These are phyloP conservation scores for Scleroderma citrinum DNA, from an alignment of 768 basidiomycete genomes.

Conservation along the genomic window DNA sequence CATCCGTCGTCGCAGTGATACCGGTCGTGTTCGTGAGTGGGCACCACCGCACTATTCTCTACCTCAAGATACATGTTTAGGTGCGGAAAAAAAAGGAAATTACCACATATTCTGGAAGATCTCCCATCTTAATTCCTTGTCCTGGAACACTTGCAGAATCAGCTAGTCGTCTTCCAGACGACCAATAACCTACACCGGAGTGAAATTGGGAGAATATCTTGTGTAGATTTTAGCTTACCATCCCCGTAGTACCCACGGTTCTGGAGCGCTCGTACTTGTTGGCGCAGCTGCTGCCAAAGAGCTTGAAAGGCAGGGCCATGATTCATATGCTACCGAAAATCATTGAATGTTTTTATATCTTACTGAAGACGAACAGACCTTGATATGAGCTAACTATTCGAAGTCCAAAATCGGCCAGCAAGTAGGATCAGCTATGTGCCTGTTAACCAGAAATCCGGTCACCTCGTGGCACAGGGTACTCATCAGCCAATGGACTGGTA, in stretches of 20 bases:
- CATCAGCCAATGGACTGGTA: slow-evolving; percentile 62
- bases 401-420: not conserved
- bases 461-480: slow-evolving; percentile 84
- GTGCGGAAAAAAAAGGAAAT: not conserved
- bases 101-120: slow-evolving; percentile 77
- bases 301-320: slow-evolving; percentile 74
- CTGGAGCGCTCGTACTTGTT: slow-evolving; percentile 67
- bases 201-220: slow-evolving; percentile 2
- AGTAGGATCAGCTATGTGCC: slow-evolving; percentile 6
- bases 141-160: slow-evolving; percentile 56
- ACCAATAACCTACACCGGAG: slow-evolving; percentile 65
- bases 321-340: slow-evolving; percentile 59
- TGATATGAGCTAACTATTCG: slow-evolving; percentile 71
- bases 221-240: slow-evolving; percentile 36
- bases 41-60: slow-evolving; percentile 69
- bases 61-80: not conserved
- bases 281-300: slow-evolving; percentile 60
- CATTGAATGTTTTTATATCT: not conserved
- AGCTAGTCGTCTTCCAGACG: slow-evolving; percentile 61
- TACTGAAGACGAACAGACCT: slow-evolving; percentile 36
- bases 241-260: slow-evolving; percentile 77
- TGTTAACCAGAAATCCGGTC: slow-evolving; percentile 11
- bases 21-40: slow-evolving; percentile 56
- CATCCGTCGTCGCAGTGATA: slow-evolving; percentile 33
- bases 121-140: slow-evolving; percentile 45